Evolutionary conservation across 768 basidiomycete species (phyloP).

Genomic region (Leccinellum rugosiceps): DNA sequence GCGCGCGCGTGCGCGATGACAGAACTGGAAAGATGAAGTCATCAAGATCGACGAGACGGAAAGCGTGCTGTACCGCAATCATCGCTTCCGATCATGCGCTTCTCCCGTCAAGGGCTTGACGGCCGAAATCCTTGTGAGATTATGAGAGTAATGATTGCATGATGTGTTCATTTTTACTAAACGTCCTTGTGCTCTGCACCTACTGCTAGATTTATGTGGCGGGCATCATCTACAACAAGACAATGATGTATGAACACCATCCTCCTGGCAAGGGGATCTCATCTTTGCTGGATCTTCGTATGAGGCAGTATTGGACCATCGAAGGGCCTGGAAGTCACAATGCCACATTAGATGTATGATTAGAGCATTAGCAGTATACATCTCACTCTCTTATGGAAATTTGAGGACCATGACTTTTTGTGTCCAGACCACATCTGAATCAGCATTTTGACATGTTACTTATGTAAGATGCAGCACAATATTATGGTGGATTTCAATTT

Average conservation of each 20-base stretch:
- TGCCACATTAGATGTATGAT: slow-evolving; percentile 2
- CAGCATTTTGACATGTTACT: no score
- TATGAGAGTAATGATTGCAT: slow-evolving; percentile 38
- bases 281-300: slow-evolving; percentile 26
- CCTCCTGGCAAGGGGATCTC: slow-evolving; percentile 48
- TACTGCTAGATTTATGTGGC: slow-evolving; percentile 51
- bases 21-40: slow-evolving; percentile 55
- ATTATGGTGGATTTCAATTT: no score
- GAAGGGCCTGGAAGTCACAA: slow-evolving; percentile 2
- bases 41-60: slow-evolving; percentile 44
- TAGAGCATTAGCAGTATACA: not conserved
- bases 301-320: slow-evolving; percentile 20
- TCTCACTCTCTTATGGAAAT: no score
- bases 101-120: slow-evolving; percentile 86
- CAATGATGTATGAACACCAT: slow-evolving; percentile 53
- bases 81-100: slow-evolving; percentile 74
- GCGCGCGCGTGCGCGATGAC: not conserved
- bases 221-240: slow-evolving; percentile 55
- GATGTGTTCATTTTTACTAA: not conserved
- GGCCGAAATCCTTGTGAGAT: slow-evolving; percentile 78
- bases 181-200: not conserved
- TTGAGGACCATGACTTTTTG: no score
- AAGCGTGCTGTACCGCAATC: slow-evolving; percentile 67
- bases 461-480: no score
- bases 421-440: no score